Conservation (phyloP, 2,329 filamentous ascomycete species). For the Apiospora phragmitis region DNA sequence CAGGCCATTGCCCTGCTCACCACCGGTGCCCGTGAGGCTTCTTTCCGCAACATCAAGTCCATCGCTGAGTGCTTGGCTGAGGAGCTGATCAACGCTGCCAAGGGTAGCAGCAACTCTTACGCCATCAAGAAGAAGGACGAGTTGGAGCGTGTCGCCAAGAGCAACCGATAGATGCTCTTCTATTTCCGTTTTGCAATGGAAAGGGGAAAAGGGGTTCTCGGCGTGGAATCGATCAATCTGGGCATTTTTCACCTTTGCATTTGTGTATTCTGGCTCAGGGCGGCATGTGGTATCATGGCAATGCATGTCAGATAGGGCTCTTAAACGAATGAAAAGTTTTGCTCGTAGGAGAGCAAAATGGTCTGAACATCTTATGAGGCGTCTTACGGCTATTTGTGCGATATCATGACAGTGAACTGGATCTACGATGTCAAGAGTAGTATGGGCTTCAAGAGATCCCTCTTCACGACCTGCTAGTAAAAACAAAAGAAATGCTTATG, state of each 20-base stretch:
- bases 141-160: constrained; percentile 99
- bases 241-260: constrained; percentile 42
- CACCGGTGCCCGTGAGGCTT: constrained; percentile 96
- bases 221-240: constrained; percentile 42
- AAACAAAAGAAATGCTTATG: constrained; percentile 7
- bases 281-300: constrained; percentile 43
- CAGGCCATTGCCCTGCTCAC: constrained; percentile 99
- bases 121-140: constrained; percentile 99
- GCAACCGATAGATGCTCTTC: constrained; percentile 85
- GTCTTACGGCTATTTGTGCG: constrained; percentile 9
- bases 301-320: constrained; percentile 45
- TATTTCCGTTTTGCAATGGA: constrained; percentile 22
- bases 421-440: constrained; percentile 2
- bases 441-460: neutral
- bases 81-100: constrained; percentile 99
- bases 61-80: constrained; percentile 99
- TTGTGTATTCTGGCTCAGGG: constrained; percentile 45
- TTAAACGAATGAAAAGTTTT: constrained; percentile 36
- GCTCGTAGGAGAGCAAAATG: constrained; percentile 33
- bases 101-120: constrained; percentile 99
- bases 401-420: constrained; percentile 11
- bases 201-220: constrained; percentile 36
- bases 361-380: constrained; percentile 37
- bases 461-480: constrained; percentile 1
- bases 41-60: constrained; percentile 99